Percentiles rank a stretch among this genome's conserved stretches.
Evolutionary conservation across 495 filamentous ascomycete genomes (phyloP).

Genomic region (Xylaria intraflava): DNA sequence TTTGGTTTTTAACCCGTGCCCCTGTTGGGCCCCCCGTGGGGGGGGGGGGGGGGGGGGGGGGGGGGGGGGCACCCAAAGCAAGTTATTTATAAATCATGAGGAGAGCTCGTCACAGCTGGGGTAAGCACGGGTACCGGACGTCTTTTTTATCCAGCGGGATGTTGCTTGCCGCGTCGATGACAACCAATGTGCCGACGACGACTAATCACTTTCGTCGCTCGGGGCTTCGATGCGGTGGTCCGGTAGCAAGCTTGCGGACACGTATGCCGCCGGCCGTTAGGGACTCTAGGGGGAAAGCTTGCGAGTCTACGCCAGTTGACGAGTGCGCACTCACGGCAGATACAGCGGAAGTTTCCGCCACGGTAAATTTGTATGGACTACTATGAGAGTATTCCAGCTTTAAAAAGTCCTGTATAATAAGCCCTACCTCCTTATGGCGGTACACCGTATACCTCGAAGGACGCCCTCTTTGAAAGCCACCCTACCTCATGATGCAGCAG

Average conservation of each 20-base stretch:
- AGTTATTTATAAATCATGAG: slow-evolving; percentile 10
- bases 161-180: slow-evolving; percentile 1
- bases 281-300: neutral
- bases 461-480: no score
- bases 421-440: no score
- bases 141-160: neutral
- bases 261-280: slow-evolving; percentile 8
- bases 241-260: neutral
- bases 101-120: neutral
- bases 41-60: no score
- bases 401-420: no score
- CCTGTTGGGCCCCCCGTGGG: no score
- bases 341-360: no score
- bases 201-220: neutral
- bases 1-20: no score
- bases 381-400: no score
- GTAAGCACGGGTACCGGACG: slow-evolving; percentile 3
- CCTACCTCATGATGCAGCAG: neutral
- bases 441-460: no score
- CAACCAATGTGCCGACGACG: slow-evolving; percentile 1
- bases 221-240: slow-evolving; percentile 1
- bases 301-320: neutral
- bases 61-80: slow-evolving; percentile 3
- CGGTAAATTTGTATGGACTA: no score
- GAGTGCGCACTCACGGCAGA: neutral